Percentiles rank a stretch among this genome's conserved stretches.
phyloP scores from a whole-genome alignment of 148 eudicot genomes.

The Vaccinium corymbosum region DNA sequence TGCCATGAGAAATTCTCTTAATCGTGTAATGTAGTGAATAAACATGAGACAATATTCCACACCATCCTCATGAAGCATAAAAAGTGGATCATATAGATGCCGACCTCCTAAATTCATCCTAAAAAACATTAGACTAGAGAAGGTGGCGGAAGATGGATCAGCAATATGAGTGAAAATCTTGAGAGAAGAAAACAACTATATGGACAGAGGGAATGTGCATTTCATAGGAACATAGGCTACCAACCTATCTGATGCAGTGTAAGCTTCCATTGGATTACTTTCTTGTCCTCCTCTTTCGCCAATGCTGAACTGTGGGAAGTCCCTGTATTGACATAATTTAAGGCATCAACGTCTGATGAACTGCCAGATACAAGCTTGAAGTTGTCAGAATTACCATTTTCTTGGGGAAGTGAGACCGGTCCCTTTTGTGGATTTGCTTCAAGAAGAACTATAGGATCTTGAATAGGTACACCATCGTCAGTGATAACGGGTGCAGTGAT shows the following conservation, averaged over 20 bases:
- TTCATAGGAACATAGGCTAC: conserved; percentile 18
- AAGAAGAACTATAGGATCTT: conserved; percentile 72
- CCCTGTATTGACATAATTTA: conserved; percentile 7
- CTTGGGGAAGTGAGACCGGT: conserved; percentile 18
- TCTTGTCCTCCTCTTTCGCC: conserved; percentile 35
- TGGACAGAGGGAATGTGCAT: not conserved
- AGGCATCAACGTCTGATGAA: conserved; percentile 4
- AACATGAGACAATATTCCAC: not conserved
- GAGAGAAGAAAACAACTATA: not conserved
- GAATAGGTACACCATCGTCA: conserved; percentile 64
- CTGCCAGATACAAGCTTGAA: conserved; percentile 7
- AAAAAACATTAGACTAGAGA: not conserved
- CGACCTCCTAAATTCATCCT: not conserved
- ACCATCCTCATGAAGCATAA: not conserved
- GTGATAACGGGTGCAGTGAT: conserved; percentile 79
- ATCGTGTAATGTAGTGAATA: not conserved
- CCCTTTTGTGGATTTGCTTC: conserved; percentile 36
- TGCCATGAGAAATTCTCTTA: not conserved
- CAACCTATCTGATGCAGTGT: conserved; percentile 87
- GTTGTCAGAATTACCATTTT: conserved; percentile 29
- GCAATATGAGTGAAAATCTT: conserved; percentile 1
- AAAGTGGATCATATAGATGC: not conserved
- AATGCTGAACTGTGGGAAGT: not conserved
- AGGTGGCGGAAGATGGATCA: not conserved
- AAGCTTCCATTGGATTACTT: conserved; percentile 84